Evolutionary conservation across 2,329 filamentous ascomycete species (phyloP).

Genomic region (Fusarium musae): DNA sequence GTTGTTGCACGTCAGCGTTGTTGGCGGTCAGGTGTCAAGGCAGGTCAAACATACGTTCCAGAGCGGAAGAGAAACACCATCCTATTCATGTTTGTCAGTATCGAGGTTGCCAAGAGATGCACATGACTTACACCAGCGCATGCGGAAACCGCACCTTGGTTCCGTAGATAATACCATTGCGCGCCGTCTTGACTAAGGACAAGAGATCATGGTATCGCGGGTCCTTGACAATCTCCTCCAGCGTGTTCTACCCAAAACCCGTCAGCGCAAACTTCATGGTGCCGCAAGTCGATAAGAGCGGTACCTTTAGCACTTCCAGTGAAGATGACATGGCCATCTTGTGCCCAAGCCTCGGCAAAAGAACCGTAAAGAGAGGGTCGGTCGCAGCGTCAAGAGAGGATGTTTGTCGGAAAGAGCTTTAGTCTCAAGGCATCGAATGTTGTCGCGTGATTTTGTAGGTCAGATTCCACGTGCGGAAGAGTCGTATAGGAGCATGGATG

Average conservation of each 20-base stretch:
- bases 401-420: conserved; percentile 4
- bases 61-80: conserved; percentile 98
- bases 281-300: neutral
- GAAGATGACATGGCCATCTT: conserved; percentile 45
- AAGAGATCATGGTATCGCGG: conserved; percentile 87
- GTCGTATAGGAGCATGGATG: conserved; percentile 10
- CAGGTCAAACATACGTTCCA: conserved; percentile 72
- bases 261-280: conserved; percentile 19
- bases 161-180: conserved; percentile 97
- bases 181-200: conserved; percentile 88
- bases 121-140: conserved; percentile 76
- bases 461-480: conserved; percentile 6
- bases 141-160: conserved; percentile 98
- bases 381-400: conserved; percentile 23
- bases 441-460: conserved; percentile 16
- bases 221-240: conserved; percentile 83
- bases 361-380: neutral
- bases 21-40: neutral
- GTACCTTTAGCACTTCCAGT: conserved; percentile 47
- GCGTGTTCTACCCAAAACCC: conserved; percentile 62
- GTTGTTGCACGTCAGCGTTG: conserved; percentile 29
- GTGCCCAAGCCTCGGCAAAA: conserved; percentile 38
- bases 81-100: conserved; percentile 55
- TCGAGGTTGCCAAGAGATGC: neutral
- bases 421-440: conserved; percentile 28